Percentiles rank a stretch among this genome's conserved stretches.
Evolutionary conservation across 768 basidiomycete genomes (phyloP).

Genomic region (Macrolepiota fuliginosa): DNA sequence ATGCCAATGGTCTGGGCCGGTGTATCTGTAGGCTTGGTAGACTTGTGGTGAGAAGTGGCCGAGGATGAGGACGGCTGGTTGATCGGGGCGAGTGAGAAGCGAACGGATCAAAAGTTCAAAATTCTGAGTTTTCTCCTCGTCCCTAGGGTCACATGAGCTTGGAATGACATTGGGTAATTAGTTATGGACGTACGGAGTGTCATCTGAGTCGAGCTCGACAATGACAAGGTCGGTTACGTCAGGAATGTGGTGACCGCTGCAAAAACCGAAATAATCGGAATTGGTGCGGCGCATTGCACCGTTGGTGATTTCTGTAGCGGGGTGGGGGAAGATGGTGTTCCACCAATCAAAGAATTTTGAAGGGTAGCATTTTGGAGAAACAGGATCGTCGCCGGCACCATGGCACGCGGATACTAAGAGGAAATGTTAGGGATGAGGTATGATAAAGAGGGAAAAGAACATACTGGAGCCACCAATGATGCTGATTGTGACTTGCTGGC

Average conservation of each 20-base stretch:
- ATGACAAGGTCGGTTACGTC: constrained; percentile 94
- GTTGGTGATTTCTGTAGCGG: constrained; percentile 96
- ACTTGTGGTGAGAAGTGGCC: constrained; percentile 93
- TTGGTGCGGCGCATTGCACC: constrained; percentile 92
- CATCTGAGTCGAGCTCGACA: constrained; percentile 91
- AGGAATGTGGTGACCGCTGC: constrained; percentile 89
- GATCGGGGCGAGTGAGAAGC: constrained; percentile 83
- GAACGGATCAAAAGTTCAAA: constrained; percentile 94
- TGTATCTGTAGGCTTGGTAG: constrained; percentile 76
- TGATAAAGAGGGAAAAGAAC: constrained; percentile 15
- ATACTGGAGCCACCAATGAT: constrained; percentile 85
- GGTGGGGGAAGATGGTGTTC: constrained; percentile 97
- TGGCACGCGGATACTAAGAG: constrained; percentile 85
- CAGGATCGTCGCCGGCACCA: constrained; percentile 88
- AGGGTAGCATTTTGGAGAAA: constrained; percentile 85
- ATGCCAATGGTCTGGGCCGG: constrained; percentile 90
- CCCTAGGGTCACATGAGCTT: constrained; percentile 38
- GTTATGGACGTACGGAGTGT: constrained; percentile 64
- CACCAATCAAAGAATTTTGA: constrained; percentile 97
- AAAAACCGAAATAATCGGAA: constrained; percentile 94
- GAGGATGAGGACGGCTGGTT: constrained; percentile 91
- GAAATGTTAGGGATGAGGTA: constrained; percentile 9
- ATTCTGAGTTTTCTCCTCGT: constrained; percentile 69
- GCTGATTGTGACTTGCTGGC: constrained; percentile 86
- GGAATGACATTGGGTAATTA: constrained; percentile 1